Conservation (phyloP, 1,284 basidiomycete genomes). For the Baeospora myosura region DNA sequence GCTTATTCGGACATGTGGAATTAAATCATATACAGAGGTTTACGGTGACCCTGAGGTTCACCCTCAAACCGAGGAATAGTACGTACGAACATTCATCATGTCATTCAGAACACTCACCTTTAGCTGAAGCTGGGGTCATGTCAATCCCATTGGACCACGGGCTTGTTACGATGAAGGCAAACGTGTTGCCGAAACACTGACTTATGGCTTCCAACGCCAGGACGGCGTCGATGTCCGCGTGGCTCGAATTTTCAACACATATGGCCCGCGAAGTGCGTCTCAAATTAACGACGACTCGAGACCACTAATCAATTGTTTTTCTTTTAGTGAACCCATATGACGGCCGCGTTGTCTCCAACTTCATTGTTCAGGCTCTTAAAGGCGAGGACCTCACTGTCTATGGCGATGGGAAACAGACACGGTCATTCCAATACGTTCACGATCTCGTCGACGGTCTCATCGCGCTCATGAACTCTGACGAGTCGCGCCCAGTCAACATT, state of each 20-base stretch:
- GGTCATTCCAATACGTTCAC: slow-evolving; percentile 93
- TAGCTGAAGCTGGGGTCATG: slow-evolving; percentile 81
- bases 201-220: slow-evolving; percentile 91
- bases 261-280: slow-evolving; percentile 39
- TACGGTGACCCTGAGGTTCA: slow-evolving; percentile 97
- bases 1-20: slow-evolving; percentile 4
- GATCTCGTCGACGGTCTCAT: slow-evolving; percentile 80
- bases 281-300: slow-evolving; percentile 3
- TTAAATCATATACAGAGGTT: slow-evolving; percentile 55
- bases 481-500: slow-evolving; percentile 91
- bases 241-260: slow-evolving; percentile 93
- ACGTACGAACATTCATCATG: slow-evolving; percentile 24
- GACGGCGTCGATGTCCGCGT: slow-evolving; percentile 94
- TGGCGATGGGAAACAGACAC: slow-evolving; percentile 92
- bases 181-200: slow-evolving; percentile 90
- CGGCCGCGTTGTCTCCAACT: slow-evolving; percentile 96
- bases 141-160: slow-evolving; percentile 94
- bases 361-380: slow-evolving; percentile 92
- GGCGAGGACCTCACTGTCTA: slow-evolving; percentile 96
- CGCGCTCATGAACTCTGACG: slow-evolving; percentile 86
- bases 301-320: slow-evolving; percentile 3
- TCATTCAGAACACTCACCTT: slow-evolving; percentile 2
- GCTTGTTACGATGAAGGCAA: slow-evolving; percentile 99
- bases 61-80: slow-evolving; percentile 93
- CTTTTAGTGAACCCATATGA: slow-evolving; percentile 87